Conservation (phyloP, 257 asterid species). For the Plectranthus barbatus region DNA sequence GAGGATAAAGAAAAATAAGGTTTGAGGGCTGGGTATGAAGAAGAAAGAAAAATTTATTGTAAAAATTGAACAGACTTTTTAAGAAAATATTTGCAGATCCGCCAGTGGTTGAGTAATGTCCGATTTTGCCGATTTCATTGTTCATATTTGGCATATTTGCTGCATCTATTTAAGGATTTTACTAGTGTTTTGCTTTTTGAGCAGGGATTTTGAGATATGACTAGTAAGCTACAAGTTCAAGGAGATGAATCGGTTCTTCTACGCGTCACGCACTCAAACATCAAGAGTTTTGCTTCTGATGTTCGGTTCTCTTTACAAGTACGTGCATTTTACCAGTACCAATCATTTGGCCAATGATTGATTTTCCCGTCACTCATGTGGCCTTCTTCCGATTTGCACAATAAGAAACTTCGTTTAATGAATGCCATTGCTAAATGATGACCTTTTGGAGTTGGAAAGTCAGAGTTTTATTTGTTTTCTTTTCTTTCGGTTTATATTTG, state of each 20-base stretch:
- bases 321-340: neutral
- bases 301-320: slow-evolving; percentile 72
- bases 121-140: too few species aligned
- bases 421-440: neutral
- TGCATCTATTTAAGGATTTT: neutral
- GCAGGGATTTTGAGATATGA: slow-evolving; percentile 30
- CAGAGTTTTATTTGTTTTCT: neutral
- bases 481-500: neutral
- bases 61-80: too few species aligned
- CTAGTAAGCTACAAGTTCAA: slow-evolving; percentile 46
- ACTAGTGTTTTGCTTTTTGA: neutral
- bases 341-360: neutral
- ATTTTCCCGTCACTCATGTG: neutral
- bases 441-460: neutral
- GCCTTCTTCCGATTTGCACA: neutral
- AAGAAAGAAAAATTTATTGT: too few species aligned
- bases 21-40: too few species aligned
- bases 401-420: neutral
- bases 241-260: slow-evolving; percentile 74
- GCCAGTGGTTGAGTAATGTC: too few species aligned
- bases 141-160: too few species aligned
- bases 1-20: too few species aligned
- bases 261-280: slow-evolving; percentile 73
- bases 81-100: too few species aligned
- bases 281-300: slow-evolving; percentile 75